These are phyloP conservation scores for Solanum chilense DNA, from an alignment of 257 asterid species.

Conservation along the genomic window DNA sequence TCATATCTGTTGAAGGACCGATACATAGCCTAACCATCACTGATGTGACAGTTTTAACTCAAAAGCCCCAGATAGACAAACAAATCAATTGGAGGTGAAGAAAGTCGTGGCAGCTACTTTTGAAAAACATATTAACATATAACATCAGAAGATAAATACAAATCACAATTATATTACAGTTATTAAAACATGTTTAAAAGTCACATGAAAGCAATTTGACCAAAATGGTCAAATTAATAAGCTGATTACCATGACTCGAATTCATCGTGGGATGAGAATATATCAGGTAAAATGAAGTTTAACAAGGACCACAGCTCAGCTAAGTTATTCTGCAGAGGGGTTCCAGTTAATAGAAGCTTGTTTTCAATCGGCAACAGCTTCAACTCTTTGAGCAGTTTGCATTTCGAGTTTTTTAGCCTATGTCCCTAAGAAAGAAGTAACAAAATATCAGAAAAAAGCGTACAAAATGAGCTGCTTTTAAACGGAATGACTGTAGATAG, in stretches of 20 bases:
- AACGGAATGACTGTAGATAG: background rate
- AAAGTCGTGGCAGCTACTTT: background rate
- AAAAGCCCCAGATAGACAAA: background rate
- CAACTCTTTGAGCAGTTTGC: constrained; percentile 72
- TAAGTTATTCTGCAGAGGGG: constrained; percentile 95
- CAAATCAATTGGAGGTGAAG: background rate
- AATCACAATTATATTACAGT: constrained; percentile 3
- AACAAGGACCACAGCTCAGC: constrained; percentile 97
- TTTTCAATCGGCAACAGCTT: constrained; percentile 58
- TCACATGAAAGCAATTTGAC: background rate
- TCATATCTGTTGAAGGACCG: background rate
- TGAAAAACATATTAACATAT: background rate
- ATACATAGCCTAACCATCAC: background rate
- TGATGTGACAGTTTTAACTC: background rate
- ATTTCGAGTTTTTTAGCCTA: constrained; percentile 80
- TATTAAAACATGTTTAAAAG: background rate
- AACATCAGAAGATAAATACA: background rate
- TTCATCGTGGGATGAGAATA: constrained; percentile 86
- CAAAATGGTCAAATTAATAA: background rate
- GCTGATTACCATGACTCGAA: constrained; percentile 84
- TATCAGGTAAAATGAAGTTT: constrained; percentile 97
- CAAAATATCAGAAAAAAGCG: background rate
- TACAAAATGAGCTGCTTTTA: background rate
- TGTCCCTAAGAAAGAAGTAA: constrained; percentile 61
- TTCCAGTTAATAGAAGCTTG: constrained; percentile 94